A percentile compares a stretch with the other conserved stretches of the same genome.
Evolutionary conservation across 306 rosid genomes (phyloP).

Genomic region (Benincasa hispida): DNA sequence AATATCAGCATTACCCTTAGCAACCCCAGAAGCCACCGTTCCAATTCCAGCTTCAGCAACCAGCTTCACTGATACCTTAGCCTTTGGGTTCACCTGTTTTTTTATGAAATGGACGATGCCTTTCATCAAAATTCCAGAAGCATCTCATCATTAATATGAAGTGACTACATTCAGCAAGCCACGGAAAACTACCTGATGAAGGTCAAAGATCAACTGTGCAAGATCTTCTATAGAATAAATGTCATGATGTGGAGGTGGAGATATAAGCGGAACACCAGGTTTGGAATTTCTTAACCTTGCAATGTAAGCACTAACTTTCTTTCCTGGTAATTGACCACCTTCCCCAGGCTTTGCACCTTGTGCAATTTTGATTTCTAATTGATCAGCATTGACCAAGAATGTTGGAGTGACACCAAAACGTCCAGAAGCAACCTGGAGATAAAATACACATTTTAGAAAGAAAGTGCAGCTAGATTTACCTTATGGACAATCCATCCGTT

Average conservation of each 20-base stretch:
- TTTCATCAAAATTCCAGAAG: conserved; percentile 8
- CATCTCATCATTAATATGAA: conserved; percentile 8
- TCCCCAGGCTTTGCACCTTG: conserved; percentile 99
- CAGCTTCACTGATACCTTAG: conserved; percentile 94
- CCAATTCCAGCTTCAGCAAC: conserved; percentile 99
- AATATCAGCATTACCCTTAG: conserved; percentile 96
- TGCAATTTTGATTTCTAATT: conserved; percentile 93
- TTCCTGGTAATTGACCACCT: conserved; percentile 98
- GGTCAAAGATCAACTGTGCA: conserved; percentile 94
- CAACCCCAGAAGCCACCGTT: conserved; percentile 98
- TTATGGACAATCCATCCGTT: not conserved
- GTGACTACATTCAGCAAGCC: conserved; percentile 6
- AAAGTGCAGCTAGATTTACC: not conserved
- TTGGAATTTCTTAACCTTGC: conserved; percentile 97
- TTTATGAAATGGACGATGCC: conserved; percentile 14
- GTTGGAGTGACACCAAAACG: conserved; percentile 99
- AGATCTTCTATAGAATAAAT: conserved; percentile 99
- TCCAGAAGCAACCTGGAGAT: conserved; percentile 92
- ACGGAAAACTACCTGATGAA: conserved; percentile 74
- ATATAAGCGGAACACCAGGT: conserved; percentile 98
- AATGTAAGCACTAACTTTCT: conserved; percentile 97
- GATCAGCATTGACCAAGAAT: conserved; percentile 96
- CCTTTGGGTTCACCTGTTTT: conserved; percentile 85
- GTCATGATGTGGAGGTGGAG: conserved; percentile 99
- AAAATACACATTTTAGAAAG: conserved; percentile 5